A percentile compares a stretch with the other conserved stretches of the same genome.
phyloP scores from a whole-genome alignment of 441 rosid species.

The Viola pubescens region DNA sequence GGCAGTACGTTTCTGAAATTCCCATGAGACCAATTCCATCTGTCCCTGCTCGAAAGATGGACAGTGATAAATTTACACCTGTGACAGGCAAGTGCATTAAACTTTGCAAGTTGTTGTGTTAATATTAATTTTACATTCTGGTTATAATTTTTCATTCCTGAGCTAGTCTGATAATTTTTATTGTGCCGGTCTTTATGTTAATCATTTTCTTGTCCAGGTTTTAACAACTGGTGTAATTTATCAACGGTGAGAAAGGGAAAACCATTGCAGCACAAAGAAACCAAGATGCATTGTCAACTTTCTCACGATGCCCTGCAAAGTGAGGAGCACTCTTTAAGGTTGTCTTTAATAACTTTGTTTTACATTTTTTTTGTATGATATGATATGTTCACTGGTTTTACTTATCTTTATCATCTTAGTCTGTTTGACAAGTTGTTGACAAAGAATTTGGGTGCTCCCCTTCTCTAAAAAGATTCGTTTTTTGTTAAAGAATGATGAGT shows the following conservation, averaged over 20 bases:
- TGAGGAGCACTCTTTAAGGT: slow-evolving; percentile 29
- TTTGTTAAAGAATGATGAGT: no score
- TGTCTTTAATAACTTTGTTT: neutral
- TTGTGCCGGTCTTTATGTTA: neutral
- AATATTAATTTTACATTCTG: slow-evolving; percentile 1
- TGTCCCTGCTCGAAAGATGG: slow-evolving; percentile 15
- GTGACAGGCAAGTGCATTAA: slow-evolving; percentile 22
- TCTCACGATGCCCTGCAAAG: slow-evolving; percentile 18
- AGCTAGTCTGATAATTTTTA: neutral
- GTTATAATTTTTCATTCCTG: slow-evolving; percentile 3
- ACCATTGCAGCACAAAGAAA: slow-evolving; percentile 18
- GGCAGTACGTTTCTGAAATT: slow-evolving; percentile 20
- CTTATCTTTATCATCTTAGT: no score
- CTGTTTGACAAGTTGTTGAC: no score
- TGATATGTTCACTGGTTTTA: no score
- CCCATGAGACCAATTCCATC: slow-evolving; percentile 12
- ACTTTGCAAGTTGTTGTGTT: neutral
- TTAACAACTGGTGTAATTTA: slow-evolving; percentile 21
- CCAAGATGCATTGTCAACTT: slow-evolving; percentile 24
- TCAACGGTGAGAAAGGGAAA: slow-evolving; percentile 21
- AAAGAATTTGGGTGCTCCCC: no score
- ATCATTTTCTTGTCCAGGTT: slow-evolving; percentile 20
- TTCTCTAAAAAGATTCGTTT: no score
- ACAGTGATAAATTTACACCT: slow-evolving; percentile 15
- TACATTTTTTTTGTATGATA: no score